These are phyloP conservation scores for Scedosporium apiospermum DNA, from an alignment of 2,329 filamentous ascomycete species.

Conservation along the genomic window DNA sequence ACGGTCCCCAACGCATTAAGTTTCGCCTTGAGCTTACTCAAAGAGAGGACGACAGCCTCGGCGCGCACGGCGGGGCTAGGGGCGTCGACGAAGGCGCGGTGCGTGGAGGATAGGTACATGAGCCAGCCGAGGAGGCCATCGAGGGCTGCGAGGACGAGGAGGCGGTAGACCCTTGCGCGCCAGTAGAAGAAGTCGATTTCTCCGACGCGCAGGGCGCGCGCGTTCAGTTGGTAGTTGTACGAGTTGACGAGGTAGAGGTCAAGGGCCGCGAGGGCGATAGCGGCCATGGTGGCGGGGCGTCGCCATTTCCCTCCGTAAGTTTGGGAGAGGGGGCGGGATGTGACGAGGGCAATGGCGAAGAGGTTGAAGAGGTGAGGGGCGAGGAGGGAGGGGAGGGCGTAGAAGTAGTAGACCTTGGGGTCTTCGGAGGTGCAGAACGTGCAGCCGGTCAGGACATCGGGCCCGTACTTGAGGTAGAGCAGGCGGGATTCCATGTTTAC, in stretches of 20 bases:
- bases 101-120: slow-evolving; percentile 70
- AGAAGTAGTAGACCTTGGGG: slow-evolving; percentile 64
- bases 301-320: slow-evolving; percentile 60
- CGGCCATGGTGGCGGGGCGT: slow-evolving; percentile 54
- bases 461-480: slow-evolving; percentile 77
- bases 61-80: slow-evolving; percentile 56
- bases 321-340: slow-evolving; percentile 58
- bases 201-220: slow-evolving; percentile 47
- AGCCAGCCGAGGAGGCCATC: slow-evolving; percentile 55
- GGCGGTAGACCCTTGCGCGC: slow-evolving; percentile 54
- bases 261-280: slow-evolving; percentile 44
- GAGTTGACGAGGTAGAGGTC: slow-evolving; percentile 58
- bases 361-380: slow-evolving; percentile 77
- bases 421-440: slow-evolving; percentile 73
- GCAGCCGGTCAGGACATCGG: slow-evolving; percentile 62
- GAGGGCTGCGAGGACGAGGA: slow-evolving; percentile 52
- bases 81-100: slow-evolving; percentile 62
- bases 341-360: slow-evolving; percentile 59
- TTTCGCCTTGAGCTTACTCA: slow-evolving; percentile 55
- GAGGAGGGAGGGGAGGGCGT: slow-evolving; percentile 64
- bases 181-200: slow-evolving; percentile 67
- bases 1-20: slow-evolving; percentile 65
- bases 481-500: slow-evolving; percentile 62
- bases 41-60: slow-evolving; percentile 42
- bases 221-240: slow-evolving; percentile 58